Evolutionary conservation across 1,284 basidiomycete genomes (phyloP), one percentile per base, ranked within the genome.

Genomic region (Puccinia coronata): DNA sequence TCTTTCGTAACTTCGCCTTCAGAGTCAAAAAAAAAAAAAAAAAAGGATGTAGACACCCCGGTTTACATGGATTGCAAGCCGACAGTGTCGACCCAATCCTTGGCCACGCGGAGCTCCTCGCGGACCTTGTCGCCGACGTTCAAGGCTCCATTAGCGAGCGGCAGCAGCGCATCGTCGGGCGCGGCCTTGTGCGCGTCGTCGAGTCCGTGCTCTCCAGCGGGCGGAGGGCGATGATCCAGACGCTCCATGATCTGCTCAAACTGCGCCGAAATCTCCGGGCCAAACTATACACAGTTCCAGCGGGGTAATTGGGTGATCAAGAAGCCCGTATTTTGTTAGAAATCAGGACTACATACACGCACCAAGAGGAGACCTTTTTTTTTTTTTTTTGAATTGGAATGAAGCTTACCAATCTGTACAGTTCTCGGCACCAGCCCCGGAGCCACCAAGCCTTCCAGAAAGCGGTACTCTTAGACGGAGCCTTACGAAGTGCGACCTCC

Each of bases 341-440:
- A 71, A 71, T 36, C 4, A 5, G 31, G 18, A 69, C n/a, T n/a
- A 59, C 9, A 39, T 41, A 14, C 31, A 69, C n/a, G 12, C 23
- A 47, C 49, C 18, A 71, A 25, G 57, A 59, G 23, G 43, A 65
- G 47, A n/a, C 47, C 28, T 39, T n/a, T n/a, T n/a, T n/a, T n/a
- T n/a, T n/a, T n/a, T n/a, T n/a, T n/a, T n/a, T n/a, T n/a, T n/a
- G n/a, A n/a, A n/a, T 67, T 36, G 41, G 47, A 49, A 59, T 53
- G 25, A 8, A 65, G 88, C 91, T 84, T 82, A 94, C 93, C 85
- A 87, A 88, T 84, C 93, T 88, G 86, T 92, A 92, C 87, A 93
- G 94, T 84, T 95, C 92, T 82, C 92, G 88, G 84, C 92, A 94
- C 93, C 93, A 94, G 6, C 92, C 91, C 91, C 92, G 93, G 0